These are phyloP conservation scores for Halophytophthora batemanensis DNA, from an alignment of 352 stramenopile species.

Conservation along the genomic window DNA sequence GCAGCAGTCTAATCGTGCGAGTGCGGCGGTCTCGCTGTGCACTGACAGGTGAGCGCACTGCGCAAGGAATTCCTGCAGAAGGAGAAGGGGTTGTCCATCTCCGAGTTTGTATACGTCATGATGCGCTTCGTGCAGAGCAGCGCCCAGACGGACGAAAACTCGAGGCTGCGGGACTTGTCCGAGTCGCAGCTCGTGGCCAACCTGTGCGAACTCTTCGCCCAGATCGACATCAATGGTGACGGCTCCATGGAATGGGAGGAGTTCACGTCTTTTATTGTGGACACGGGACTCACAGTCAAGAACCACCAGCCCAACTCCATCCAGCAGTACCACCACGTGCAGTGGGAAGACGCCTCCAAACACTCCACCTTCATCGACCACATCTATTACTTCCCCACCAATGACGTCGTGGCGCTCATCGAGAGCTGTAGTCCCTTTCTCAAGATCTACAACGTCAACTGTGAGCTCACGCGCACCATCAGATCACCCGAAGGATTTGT, in stretches of 20 bases:
- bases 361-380: slow-evolving; percentile 83
- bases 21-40: not conserved
- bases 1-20: slow-evolving; percentile 3
- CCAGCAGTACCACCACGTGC: slow-evolving; percentile 74
- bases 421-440: slow-evolving; percentile 74
- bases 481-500: slow-evolving; percentile 71
- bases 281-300: slow-evolving; percentile 79
- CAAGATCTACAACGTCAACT: slow-evolving; percentile 82
- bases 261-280: slow-evolving; percentile 90
- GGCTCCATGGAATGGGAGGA: slow-evolving; percentile 92
- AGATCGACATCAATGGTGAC: slow-evolving; percentile 91
- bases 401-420: slow-evolving; percentile 63
- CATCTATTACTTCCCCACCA: slow-evolving; percentile 82
- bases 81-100: slow-evolving; percentile 70
- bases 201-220: slow-evolving; percentile 86
- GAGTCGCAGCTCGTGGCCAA: slow-evolving; percentile 83
- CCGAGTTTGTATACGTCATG: slow-evolving; percentile 89
- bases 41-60: slow-evolving; percentile 58
- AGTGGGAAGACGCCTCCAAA: slow-evolving; percentile 83
- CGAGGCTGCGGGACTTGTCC: slow-evolving; percentile 54
- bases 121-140: slow-evolving; percentile 69
- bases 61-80: slow-evolving; percentile 85
- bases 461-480: slow-evolving; percentile 64
- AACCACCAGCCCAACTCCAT: slow-evolving; percentile 88
- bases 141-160: slow-evolving; percentile 52